Conservation (phyloP, 306 rosid genomes). For the Quercus berberidifolia region DNA sequence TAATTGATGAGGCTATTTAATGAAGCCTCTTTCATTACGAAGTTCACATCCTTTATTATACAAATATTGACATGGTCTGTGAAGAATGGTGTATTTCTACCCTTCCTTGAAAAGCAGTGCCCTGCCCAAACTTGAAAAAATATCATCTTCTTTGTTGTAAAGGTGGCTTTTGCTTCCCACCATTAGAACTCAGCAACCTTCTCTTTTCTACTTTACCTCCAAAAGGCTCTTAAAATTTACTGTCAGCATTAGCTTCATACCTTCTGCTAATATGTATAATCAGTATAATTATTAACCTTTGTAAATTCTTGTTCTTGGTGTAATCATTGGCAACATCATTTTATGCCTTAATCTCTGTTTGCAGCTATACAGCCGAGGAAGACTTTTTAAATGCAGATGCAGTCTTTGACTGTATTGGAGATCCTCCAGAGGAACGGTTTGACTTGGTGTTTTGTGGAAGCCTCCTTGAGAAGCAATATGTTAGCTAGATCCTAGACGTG, state of each 20-base stretch:
- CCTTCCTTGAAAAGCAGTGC: too few species aligned
- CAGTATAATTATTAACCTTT: neutral
- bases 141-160: too few species aligned
- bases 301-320: neutral
- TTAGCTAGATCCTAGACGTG: slow-evolving; percentile 41
- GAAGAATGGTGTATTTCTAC: too few species aligned
- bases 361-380: slow-evolving; percentile 90
- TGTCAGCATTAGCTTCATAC: neutral
- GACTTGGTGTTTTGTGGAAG: slow-evolving; percentile 83
- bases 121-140: too few species aligned
- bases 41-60: too few species aligned
- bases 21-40: too few species aligned
- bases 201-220: neutral
- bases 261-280: neutral
- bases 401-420: slow-evolving; percentile 88
- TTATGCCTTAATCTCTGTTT: slow-evolving; percentile 8
- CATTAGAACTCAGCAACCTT: neutral
- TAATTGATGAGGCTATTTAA: too few species aligned
- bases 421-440: slow-evolving; percentile 90
- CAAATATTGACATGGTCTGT: too few species aligned
- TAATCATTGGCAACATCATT: neutral
- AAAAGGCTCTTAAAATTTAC: neutral
- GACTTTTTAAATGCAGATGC: slow-evolving; percentile 87
- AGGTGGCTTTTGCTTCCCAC: neutral
- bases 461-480: slow-evolving; percentile 88